phyloP scores from a whole-genome alignment of 2,329 filamentous ascomycete species.

The Coniochaeta sp. region DNA sequence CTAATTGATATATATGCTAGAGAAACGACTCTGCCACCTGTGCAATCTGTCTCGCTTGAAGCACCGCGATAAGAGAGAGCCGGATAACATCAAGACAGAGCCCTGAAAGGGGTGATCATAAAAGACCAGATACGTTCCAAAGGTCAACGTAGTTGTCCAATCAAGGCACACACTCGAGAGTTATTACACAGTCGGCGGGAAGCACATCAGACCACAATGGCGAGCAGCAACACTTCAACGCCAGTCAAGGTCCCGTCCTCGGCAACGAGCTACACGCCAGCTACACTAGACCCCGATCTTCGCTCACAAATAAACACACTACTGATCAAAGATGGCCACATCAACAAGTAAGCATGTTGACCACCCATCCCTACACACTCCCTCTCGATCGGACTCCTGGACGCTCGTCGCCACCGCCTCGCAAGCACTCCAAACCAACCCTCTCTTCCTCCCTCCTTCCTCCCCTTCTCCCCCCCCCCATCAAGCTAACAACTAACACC shows the following conservation, averaged over 20 bases:
- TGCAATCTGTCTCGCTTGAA: background rate
- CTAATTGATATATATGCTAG: background rate
- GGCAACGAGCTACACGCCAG: slow-evolving; percentile 51
- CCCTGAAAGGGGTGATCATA: background rate
- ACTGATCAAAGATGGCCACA: slow-evolving; percentile 51
- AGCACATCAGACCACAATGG: slow-evolving; percentile 10
- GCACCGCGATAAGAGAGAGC: background rate
- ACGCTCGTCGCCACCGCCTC: background rate
- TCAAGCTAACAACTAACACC: background rate
- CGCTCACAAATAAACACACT: slow-evolving; percentile 55
- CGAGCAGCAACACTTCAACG: slow-evolving; percentile 32
- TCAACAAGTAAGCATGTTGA: slow-evolving; percentile 40
- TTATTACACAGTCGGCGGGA: background rate
- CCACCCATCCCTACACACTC: background rate
- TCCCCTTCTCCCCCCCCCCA: background rate
- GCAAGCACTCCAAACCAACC: background rate
- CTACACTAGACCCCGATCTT: slow-evolving; percentile 54
- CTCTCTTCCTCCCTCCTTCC: slow-evolving; percentile 2
- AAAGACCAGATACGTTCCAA: background rate
- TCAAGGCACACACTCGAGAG: background rate
- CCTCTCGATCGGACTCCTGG: background rate
- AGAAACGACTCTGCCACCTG: background rate
- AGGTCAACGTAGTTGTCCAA: background rate
- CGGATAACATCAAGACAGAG: background rate
- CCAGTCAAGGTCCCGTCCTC: slow-evolving; percentile 54